Evolutionary conservation across 2,329 filamentous ascomycete species (phyloP).

Genomic region (Tolypocladium cylindrosporum): DNA sequence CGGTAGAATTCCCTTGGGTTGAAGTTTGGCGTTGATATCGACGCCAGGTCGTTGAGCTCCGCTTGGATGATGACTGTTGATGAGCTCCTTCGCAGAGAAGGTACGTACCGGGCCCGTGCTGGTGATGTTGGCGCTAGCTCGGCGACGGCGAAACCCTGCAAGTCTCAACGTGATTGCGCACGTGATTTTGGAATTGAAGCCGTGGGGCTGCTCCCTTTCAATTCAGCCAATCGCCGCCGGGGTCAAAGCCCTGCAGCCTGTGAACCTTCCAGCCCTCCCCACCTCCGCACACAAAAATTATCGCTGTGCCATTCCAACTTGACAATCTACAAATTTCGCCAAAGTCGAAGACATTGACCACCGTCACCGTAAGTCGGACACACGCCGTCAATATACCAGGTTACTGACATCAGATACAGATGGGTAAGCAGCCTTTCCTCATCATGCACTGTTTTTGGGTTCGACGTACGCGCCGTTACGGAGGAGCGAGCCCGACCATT

Average conservation of each 20-base stretch:
- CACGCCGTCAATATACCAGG: slow-evolving; percentile 23
- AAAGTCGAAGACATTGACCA: slow-evolving; percentile 34
- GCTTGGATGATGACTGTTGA: background rate
- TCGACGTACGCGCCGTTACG: background rate
- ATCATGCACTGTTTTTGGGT: slow-evolving; percentile 9
- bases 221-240: slow-evolving; percentile 22
- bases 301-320: slow-evolving; percentile 25
- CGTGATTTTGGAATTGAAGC: slow-evolving; percentile 1
- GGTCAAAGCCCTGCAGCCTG: slow-evolving; percentile 25
- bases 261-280: slow-evolving; percentile 26
- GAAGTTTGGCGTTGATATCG: background rate
- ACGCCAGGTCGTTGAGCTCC: background rate
- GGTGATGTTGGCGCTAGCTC: background rate
- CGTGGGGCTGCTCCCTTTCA: background rate
- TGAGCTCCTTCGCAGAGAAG: background rate
- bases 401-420: slow-evolving; percentile 37
- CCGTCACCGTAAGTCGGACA: slow-evolving; percentile 37
- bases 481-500: background rate
- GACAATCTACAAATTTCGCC: slow-evolving; percentile 30
- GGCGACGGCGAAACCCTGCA: background rate
- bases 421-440: slow-evolving; percentile 43
- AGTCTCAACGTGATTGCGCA: background rate
- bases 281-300: slow-evolving; percentile 32
- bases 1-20: background rate
- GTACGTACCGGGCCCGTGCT: slow-evolving; percentile 4